Evolutionary conservation across 768 basidiomycete genomes (phyloP).

Genomic region (Lentinula raphanica): DNA sequence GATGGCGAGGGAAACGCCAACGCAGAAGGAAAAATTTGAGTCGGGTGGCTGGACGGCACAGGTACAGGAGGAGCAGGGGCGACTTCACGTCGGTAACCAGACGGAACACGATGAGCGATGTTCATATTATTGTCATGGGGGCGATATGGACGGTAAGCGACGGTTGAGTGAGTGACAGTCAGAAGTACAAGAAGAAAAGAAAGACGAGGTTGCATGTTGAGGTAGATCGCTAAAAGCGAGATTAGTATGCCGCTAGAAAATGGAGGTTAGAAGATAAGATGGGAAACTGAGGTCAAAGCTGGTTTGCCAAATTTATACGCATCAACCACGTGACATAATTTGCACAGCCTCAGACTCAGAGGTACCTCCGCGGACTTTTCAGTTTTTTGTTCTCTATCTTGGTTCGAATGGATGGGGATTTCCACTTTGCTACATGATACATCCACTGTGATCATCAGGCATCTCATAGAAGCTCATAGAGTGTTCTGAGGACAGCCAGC

Average conservation of each 20-base stretch:
- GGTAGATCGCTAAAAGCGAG: not conserved
- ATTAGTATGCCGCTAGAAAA: constrained; percentile 1
- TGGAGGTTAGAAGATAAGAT: not conserved
- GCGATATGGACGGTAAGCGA: not conserved
- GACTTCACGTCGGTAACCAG: not conserved
- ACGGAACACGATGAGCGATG: constrained; percentile 1
- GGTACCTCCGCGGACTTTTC: too few relatives aligned
- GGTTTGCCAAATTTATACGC: not conserved
- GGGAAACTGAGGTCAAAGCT: not conserved
- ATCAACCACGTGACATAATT: not conserved
- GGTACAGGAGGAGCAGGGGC: too few relatives aligned
- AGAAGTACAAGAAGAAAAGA: not conserved
- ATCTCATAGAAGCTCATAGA: too few relatives aligned
- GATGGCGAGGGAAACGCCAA: too few relatives aligned
- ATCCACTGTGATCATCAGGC: too few relatives aligned
- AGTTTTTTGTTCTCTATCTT: too few relatives aligned
- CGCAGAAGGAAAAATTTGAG: too few relatives aligned
- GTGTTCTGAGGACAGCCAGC: too few relatives aligned
- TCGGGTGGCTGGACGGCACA: not conserved
- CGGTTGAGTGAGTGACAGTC: not conserved
- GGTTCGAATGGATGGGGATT: too few relatives aligned
- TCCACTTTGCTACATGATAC: too few relatives aligned
- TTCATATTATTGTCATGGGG: not conserved
- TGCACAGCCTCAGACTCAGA: not conserved
- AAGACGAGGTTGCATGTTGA: not conserved